Percentiles rank a stretch among this genome's conserved stretches.
These are phyloP conservation scores for Pseudomonodictys pantanalensis DNA, from an alignment of 495 filamentous ascomycete species.

Conservation along the genomic window DNA sequence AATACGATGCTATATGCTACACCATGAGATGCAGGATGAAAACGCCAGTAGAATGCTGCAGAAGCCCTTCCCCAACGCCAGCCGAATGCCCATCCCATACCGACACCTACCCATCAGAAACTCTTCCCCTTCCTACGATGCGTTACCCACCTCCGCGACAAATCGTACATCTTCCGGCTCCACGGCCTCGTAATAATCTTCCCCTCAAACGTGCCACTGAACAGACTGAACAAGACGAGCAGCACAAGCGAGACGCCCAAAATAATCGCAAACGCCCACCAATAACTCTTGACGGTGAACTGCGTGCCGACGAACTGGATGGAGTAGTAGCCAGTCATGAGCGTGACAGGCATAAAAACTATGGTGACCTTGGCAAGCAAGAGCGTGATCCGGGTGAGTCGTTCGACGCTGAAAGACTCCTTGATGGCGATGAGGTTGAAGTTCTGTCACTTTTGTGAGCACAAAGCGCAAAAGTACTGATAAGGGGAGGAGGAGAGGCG, in stretches of 20 bases:
- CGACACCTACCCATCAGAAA: background rate
- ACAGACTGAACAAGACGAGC: slow-evolving; percentile 55
- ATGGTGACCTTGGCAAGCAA: slow-evolving; percentile 81
- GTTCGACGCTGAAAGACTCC: slow-evolving; percentile 74
- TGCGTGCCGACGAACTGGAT: slow-evolving; percentile 61
- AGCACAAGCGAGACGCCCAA: slow-evolving; percentile 60
- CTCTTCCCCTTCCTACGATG: slow-evolving; percentile 1
- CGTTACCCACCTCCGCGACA: slow-evolving; percentile 18
- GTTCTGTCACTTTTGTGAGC: slow-evolving; percentile 50
- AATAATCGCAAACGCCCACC: slow-evolving; percentile 68
- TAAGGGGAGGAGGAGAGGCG: background rate
- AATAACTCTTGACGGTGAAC: slow-evolving; percentile 66
- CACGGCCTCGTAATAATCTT: slow-evolving; percentile 30
- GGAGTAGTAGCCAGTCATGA: slow-evolving; percentile 84
- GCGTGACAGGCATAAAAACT: slow-evolving; percentile 76
- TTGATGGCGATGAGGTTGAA: slow-evolving; percentile 87
- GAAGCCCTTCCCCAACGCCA: too few species aligned
- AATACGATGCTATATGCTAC: too few species aligned
- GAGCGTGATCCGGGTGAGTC: slow-evolving; percentile 74
- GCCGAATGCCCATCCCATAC: background rate
- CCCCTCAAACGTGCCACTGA: slow-evolving; percentile 51
- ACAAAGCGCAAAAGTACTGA: background rate
- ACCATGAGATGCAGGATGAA: too few species aligned
- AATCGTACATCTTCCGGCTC: slow-evolving; percentile 22
- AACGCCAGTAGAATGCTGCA: too few species aligned